These are phyloP conservation scores for Vitis riparia DNA, from an alignment of 164 flowering plant species.

Conservation along the genomic window DNA sequence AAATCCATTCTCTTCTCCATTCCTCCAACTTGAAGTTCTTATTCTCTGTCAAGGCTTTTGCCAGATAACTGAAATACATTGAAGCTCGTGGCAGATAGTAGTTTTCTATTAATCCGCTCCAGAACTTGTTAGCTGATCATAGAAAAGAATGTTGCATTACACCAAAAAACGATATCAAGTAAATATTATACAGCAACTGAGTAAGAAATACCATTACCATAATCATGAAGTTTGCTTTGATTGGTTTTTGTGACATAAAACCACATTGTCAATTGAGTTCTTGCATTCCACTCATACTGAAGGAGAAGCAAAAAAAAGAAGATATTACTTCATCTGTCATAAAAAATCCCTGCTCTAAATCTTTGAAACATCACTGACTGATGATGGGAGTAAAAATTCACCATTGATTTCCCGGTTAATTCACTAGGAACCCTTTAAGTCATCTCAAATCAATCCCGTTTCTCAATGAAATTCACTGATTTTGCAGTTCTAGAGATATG, in stretches of 20 bases:
- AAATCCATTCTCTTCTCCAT: constrained; percentile 88
- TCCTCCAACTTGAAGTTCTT: constrained; percentile 52
- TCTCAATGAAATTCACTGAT: not conserved
- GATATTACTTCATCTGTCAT: not conserved
- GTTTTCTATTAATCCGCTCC: constrained; percentile 76
- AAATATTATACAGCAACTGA: not conserved
- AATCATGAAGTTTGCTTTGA: constrained; percentile 96
- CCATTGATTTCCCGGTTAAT: too few species aligned
- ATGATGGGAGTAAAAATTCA: too few species aligned
- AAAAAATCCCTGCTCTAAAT: not conserved
- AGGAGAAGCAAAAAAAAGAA: constrained; percentile 6
- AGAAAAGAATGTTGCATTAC: not conserved
- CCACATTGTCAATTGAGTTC: constrained; percentile 98
- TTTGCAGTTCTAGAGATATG: not conserved
- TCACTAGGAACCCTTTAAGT: too few species aligned
- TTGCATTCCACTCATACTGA: constrained; percentile 92
- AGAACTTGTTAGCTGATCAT: constrained; percentile 80
- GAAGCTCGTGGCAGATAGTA: constrained; percentile 93
- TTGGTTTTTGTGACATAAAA: constrained; percentile 55
- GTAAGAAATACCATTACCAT: constrained; percentile 49
- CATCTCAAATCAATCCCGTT: not conserved
- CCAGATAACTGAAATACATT: constrained; percentile 52
- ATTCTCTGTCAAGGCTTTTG: constrained; percentile 51
- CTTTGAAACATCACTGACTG: too few species aligned
- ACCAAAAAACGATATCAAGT: not conserved